These are phyloP conservation scores for Cryphonectria radicalis DNA, from an alignment of 2,329 filamentous ascomycete genomes.

Conservation along the genomic window DNA sequence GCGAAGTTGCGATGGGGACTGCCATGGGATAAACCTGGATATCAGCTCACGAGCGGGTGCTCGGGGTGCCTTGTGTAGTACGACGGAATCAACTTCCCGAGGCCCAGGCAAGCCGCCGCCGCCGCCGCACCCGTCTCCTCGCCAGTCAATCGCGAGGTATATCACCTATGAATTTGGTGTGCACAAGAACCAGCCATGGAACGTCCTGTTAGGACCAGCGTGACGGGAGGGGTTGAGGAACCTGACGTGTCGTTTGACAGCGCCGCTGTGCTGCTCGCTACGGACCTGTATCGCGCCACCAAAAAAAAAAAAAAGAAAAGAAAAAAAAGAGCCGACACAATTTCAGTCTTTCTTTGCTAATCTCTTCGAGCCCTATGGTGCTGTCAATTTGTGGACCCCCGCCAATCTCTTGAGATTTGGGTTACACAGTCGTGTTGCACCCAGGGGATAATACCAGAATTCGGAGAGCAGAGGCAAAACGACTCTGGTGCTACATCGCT, in stretches of 20 bases:
- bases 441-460: not conserved
- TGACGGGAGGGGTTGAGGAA: not conserved
- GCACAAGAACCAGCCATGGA: not conserved
- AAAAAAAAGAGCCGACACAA: not conserved
- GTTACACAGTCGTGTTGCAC: not conserved
- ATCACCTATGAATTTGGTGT: not conserved
- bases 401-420: not conserved
- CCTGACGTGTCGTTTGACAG: constrained; percentile 6
- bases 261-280: not conserved
- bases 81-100: not conserved
- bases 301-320: not conserved
- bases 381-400: not conserved
- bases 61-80: not conserved
- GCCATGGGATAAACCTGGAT: not conserved
- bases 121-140: not conserved
- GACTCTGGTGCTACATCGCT: not conserved
- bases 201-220: not conserved
- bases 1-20: not conserved
- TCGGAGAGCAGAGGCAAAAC: not conserved
- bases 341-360: not conserved
- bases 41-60: not conserved
- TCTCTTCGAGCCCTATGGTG: not conserved
- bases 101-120: not conserved
- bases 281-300: not conserved
- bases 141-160: not conserved